Conservation (phyloP, 176 grass and related monocot genomes). For the Bothriochloa decipiens region DNA sequence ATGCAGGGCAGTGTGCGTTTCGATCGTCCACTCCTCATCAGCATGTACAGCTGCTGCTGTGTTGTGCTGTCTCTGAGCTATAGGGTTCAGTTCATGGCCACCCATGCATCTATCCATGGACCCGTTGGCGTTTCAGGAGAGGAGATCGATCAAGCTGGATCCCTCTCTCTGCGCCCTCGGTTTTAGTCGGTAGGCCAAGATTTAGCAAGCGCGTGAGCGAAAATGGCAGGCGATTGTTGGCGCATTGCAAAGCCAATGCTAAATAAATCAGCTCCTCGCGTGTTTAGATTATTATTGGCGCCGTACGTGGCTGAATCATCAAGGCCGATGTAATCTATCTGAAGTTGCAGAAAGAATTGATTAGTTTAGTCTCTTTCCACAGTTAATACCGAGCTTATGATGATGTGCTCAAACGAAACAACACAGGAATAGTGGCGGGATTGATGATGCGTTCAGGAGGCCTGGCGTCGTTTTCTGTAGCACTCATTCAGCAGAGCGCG, state of each 20-base stretch:
- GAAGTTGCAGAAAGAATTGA: background rate
- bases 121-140: background rate
- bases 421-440: background rate
- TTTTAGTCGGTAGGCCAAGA: conserved; percentile 20
- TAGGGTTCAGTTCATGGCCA: background rate
- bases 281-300: background rate
- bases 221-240: conserved; percentile 1
- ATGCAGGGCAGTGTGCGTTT: background rate
- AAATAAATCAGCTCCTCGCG: no score
- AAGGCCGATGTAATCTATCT: background rate
- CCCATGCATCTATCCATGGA: background rate
- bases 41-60: background rate
- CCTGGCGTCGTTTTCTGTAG: background rate
- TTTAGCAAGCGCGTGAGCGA: background rate
- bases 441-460: background rate
- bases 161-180: background rate
- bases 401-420: background rate
- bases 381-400: background rate
- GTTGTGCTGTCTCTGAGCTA: conserved; percentile 42
- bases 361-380: background rate
- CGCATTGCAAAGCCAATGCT: background rate
- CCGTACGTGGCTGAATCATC: background rate
- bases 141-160: background rate
- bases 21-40: conserved; percentile 14
- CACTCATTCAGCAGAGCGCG: background rate